Evolutionary conservation across 495 filamentous ascomycete genomes (phyloP).

Genomic region (Podospora comata): DNA sequence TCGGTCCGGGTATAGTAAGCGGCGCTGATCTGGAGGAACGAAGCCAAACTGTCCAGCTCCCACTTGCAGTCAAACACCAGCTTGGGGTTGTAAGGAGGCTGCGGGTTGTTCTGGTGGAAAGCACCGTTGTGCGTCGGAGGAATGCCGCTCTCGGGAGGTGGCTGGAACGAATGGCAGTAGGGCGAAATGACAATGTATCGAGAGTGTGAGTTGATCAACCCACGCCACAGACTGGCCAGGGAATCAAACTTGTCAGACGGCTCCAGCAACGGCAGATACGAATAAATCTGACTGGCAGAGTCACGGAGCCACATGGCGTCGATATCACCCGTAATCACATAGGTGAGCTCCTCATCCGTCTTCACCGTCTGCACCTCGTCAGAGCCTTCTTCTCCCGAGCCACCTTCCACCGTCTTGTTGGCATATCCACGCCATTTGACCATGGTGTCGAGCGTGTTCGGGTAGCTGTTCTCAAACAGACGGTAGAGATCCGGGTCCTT

Average conservation of each 20-base stretch:
- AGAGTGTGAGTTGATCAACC: conserved; percentile 58
- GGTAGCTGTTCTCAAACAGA: conserved; percentile 60
- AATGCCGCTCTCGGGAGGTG: conserved; percentile 54
- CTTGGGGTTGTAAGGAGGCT: conserved; percentile 47
- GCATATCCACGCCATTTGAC: conserved; percentile 60
- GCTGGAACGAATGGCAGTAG: conserved; percentile 62
- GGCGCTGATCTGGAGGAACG: conserved; percentile 57
- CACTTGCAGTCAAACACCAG: conserved; percentile 63
- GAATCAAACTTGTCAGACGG: conserved; percentile 48
- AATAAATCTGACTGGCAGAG: conserved; percentile 60
- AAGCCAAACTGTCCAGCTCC: conserved; percentile 61
- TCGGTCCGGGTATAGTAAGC: conserved; percentile 56
- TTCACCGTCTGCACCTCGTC: conserved; percentile 30
- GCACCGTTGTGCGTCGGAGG: conserved; percentile 47
- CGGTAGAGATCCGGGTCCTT: conserved; percentile 58
- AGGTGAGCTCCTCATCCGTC: conserved; percentile 61
- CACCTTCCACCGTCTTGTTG: conserved; percentile 20
- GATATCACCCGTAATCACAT: conserved; percentile 63
- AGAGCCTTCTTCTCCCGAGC: conserved; percentile 16
- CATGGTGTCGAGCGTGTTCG: conserved; percentile 61
- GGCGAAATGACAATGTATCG: conserved; percentile 57
- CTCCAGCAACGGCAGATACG: conserved; percentile 56
- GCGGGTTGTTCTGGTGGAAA: conserved; percentile 45
- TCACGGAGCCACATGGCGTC: conserved; percentile 67
- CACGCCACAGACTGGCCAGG: conserved; percentile 58